Conservation (phyloP, 352 stramenopile species). For the Phytophthora chlamydospora region DNA sequence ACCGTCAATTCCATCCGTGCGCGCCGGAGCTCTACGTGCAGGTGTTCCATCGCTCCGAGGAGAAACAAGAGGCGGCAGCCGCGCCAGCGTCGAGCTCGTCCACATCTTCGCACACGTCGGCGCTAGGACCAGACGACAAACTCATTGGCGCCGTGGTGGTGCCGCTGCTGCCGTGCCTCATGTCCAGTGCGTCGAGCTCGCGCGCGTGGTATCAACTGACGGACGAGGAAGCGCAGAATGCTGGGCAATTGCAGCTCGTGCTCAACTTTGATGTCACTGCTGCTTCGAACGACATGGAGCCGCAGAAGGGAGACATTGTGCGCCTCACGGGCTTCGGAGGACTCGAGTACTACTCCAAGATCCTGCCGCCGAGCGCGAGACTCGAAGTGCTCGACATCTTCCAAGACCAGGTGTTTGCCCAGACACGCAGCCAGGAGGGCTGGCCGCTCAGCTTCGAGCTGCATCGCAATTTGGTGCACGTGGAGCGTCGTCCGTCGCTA, state of each 20-base stretch:
- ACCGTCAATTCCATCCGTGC: constrained; percentile 57
- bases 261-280: constrained; percentile 60
- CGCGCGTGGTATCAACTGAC: constrained; percentile 64
- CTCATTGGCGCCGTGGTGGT: constrained; percentile 64
- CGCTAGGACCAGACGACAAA: constrained; percentile 46
- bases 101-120: constrained; percentile 16
- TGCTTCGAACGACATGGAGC: constrained; percentile 44
- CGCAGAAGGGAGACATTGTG: constrained; percentile 62
- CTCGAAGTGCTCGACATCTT: constrained; percentile 69
- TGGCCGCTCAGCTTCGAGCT: constrained; percentile 70
- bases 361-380: constrained; percentile 48
- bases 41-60: constrained; percentile 60
- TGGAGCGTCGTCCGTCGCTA: constrained; percentile 66
- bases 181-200: constrained; percentile 59
- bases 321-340: constrained; percentile 65
- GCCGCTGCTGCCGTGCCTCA: constrained; percentile 62
- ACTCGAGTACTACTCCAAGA: constrained; percentile 73
- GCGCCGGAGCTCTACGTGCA: constrained; percentile 63
- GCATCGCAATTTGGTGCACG: constrained; percentile 69
- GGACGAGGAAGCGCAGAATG: constrained; percentile 54
- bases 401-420: constrained; percentile 66
- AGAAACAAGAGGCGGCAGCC: constrained; percentile 21
- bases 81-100: constrained; percentile 10
- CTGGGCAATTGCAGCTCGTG: constrained; percentile 66
- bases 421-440: constrained; percentile 64